Base-by-base conservation (phyloP, 331 rosid genomes). In the Arachis monticola region DNA sequence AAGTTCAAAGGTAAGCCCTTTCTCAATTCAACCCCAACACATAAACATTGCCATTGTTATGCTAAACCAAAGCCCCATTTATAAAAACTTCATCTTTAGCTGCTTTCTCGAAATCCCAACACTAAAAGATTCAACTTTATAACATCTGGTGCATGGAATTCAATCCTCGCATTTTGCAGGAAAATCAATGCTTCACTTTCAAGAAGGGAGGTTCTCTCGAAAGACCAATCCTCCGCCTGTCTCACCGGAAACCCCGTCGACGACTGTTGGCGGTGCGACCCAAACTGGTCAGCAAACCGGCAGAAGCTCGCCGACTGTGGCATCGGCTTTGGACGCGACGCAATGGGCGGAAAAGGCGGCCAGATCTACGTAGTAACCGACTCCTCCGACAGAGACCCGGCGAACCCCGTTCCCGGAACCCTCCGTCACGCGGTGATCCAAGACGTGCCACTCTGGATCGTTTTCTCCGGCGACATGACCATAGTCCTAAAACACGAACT, bases 341-440 rank as follows among this genome's bases (percentile, higher is more conserved):
- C 99, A 38, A 13, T 86, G 75, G 98, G 99, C 2, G 98, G 99
- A 0, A 95, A 90, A 38, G 92, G 91, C 45, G 99, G 99, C 0
- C 97, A 80, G 91, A 86, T 92, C 96, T 95, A 92, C 78, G 1
- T 83, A 0, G 97, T 95, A 13, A 87, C 89, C 0, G 99, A 95
- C 85, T 95, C 99, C 10, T 95, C 99, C 10, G 99, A 95, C 78
- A 11, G 11, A 1, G 83, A 95, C 83, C 84, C 93, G 0, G 87
- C 82, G 0, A 85, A 87, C 80, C 99, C 99, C 0, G 55, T 69
- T 0, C 98, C 97, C 0, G 99, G 99, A 0, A 95, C 98, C 0
- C 98, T 95, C 90, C 97, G 99, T n/a, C 92, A 90, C 87, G 99
- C 98, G 59, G 99, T 89, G 0, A 95, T 95, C 64, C 99, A 95